A percentile compares a stretch with the other conserved stretches of the same genome.
Evolutionary conservation across 345 rosid species (phyloP).

Genomic region (Pseudoturritis turrita): DNA sequence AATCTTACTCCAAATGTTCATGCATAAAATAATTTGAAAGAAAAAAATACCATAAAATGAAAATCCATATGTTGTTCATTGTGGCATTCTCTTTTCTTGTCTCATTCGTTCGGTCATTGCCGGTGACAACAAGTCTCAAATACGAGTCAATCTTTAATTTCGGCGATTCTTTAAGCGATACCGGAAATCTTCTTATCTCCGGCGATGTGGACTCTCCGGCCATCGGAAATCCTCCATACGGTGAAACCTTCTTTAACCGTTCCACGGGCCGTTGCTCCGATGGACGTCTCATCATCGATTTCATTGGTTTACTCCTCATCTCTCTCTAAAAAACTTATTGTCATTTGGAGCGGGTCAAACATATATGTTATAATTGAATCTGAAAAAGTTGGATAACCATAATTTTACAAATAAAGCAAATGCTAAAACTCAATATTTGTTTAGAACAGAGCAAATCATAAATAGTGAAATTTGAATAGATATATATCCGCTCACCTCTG

Average conservation of each 20-base stretch:
- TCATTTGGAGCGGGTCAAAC: background rate
- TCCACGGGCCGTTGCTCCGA: slow-evolving; percentile 68
- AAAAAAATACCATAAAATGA: slow-evolving; percentile 5
- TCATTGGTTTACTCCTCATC: slow-evolving; percentile 31
- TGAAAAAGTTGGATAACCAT: too few relatives aligned
- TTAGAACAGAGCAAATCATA: too few relatives aligned
- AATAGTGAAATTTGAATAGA: too few relatives aligned
- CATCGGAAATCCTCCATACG: slow-evolving; percentile 56
- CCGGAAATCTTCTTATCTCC: slow-evolving; percentile 60
- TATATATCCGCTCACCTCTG: too few relatives aligned
- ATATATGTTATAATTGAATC: too few relatives aligned
- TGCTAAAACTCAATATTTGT: too few relatives aligned
- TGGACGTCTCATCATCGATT: slow-evolving; percentile 74
- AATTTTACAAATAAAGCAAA: too few relatives aligned
- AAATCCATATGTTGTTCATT: background rate
- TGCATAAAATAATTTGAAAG: background rate
- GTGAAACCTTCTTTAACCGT: slow-evolving; percentile 53
- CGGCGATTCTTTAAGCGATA: slow-evolving; percentile 79
- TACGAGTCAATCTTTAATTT: slow-evolving; percentile 70
- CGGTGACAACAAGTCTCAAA: slow-evolving; percentile 6
- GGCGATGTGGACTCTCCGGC: slow-evolving; percentile 44
- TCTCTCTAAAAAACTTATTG: background rate
- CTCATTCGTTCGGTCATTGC: background rate
- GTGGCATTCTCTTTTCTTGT: slow-evolving; percentile 4
- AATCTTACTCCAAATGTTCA: background rate